Conservation (phyloP, 31 red algal species). For the Endocladia muricata region DNA sequence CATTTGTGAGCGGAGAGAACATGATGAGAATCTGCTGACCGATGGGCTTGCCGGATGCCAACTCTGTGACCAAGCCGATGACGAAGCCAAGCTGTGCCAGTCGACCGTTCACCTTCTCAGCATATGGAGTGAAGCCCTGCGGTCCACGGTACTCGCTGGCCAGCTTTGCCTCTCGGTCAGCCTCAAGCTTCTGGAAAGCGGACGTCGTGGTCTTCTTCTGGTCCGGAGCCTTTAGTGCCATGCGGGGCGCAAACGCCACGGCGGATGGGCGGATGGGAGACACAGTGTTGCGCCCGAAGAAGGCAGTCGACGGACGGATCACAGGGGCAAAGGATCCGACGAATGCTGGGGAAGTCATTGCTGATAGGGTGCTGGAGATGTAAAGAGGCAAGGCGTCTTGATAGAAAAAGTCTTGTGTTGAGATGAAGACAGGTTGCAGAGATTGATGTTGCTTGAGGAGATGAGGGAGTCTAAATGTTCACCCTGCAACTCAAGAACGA, state of each 20-base stretch:
- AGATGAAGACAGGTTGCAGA: neutral
- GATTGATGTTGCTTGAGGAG: neutral
- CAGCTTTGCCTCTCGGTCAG: constrained; percentile 29
- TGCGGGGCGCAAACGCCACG: constrained; percentile 7
- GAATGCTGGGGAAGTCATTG: neutral
- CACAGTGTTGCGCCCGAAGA: neutral
- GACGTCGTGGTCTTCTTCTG: neutral
- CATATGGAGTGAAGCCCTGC: constrained; percentile 60
- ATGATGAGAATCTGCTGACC: constrained; percentile 63
- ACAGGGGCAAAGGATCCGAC: neutral
- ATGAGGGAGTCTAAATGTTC: neutral
- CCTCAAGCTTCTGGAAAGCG: constrained; percentile 11
- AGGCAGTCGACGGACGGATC: neutral
- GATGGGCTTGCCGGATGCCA: constrained; percentile 48
- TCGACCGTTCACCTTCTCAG: constrained; percentile 61
- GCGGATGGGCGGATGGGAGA: neutral
- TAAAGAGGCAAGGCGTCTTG: neutral
- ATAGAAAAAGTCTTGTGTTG: too few relatives aligned
- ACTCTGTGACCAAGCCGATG: constrained; percentile 52
- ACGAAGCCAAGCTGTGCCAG: constrained; percentile 57
- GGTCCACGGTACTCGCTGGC: constrained; percentile 26
- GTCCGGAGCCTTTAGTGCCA: constrained; percentile 7
- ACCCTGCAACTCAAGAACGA: neutral
- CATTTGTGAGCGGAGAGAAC: constrained; percentile 42
- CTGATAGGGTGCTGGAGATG: neutral